A percentile compares a stretch with the other conserved stretches of the same genome.
These are phyloP conservation scores for Epicoccum nigrum DNA, from an alignment of 2,329 filamentous ascomycete species.

Conservation along the genomic window DNA sequence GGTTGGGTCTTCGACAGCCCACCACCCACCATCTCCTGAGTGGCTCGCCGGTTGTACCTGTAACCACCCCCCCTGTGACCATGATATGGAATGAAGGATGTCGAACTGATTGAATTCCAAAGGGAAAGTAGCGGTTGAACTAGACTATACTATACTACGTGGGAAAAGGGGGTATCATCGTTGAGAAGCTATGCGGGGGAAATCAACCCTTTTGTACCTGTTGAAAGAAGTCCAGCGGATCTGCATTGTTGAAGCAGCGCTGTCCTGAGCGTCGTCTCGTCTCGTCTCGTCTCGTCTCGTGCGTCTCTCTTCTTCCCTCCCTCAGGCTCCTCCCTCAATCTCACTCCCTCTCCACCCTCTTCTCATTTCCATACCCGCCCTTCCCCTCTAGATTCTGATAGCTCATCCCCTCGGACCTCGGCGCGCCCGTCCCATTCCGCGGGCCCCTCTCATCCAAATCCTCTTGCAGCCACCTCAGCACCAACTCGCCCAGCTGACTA, in stretches of 20 bases:
- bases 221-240: conserved; percentile 15
- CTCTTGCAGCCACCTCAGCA: conserved; percentile 82
- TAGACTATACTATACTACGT: neutral
- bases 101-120: too few species aligned
- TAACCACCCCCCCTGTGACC: too few species aligned
- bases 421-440: conserved; percentile 62
- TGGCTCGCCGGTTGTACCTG: too few species aligned
- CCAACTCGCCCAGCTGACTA: conserved; percentile 83
- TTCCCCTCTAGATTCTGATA: conserved; percentile 65
- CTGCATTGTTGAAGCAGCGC: conserved; percentile 37
- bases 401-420: conserved; percentile 63
- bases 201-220: conserved; percentile 33
- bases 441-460: conserved; percentile 82
- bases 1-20: too few species aligned
- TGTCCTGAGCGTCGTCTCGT: neutral
- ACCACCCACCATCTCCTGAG: too few species aligned
- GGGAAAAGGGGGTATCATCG: conserved; percentile 44
- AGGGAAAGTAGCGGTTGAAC: too few species aligned
- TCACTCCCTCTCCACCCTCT: conserved; percentile 32
- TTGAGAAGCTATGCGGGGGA: conserved; percentile 39
- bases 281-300: neutral
- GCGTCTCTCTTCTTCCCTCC: neutral
- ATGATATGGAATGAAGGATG: too few species aligned
- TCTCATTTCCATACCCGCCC: conserved; percentile 69
- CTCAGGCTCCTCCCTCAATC: neutral